phyloP scores from a whole-genome alignment of 2,329 filamentous ascomycete genomes.

The Ceratocystis eucalypticola region DNA sequence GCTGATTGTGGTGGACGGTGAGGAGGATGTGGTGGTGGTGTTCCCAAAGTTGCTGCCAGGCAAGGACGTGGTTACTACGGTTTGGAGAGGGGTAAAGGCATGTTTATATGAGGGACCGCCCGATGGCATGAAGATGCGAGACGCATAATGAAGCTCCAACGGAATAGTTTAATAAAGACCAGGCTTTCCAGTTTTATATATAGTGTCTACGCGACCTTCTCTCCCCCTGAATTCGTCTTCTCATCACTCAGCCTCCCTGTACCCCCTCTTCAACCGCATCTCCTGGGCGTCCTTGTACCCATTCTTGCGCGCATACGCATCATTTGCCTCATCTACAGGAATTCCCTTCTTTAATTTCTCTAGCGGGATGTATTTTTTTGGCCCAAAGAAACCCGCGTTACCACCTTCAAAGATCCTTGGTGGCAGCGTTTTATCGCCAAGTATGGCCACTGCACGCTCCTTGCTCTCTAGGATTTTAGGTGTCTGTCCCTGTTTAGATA shows the following conservation, averaged over 20 bases:
- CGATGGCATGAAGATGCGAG: conserved; percentile 13
- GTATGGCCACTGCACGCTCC: conserved; percentile 11
- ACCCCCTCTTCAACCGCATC: conserved; percentile 28
- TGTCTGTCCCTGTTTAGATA: conserved; percentile 30
- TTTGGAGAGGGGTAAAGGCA: conserved; percentile 74
- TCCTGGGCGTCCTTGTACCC: conserved; percentile 42
- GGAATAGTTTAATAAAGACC: conserved; percentile 5
- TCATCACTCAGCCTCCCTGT: conserved; percentile 22
- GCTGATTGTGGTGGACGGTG: conserved; percentile 76
- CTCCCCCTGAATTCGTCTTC: no score
- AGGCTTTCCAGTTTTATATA: conserved; percentile 1
- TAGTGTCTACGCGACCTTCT: conserved; percentile 20
- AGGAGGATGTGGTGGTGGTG: conserved; percentile 83
- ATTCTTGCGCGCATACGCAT: conserved; percentile 47
- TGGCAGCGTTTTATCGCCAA: conserved; percentile 9
- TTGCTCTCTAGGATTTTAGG: conserved; percentile 7
- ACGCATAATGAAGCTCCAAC: not conserved
- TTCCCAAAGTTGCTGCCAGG: conserved; percentile 72
- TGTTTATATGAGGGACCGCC: conserved; percentile 53
- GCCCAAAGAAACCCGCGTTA: conserved; percentile 32
- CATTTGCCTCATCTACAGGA: conserved; percentile 42
- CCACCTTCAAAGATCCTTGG: conserved; percentile 41
- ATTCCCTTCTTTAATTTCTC: conserved; percentile 38
- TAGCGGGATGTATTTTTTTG: conserved; percentile 38
- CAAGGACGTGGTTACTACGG: conserved; percentile 63